phyloP scores from a whole-genome alignment of 129 eudicot genomes.

The Scalesia atractyloides region DNA sequence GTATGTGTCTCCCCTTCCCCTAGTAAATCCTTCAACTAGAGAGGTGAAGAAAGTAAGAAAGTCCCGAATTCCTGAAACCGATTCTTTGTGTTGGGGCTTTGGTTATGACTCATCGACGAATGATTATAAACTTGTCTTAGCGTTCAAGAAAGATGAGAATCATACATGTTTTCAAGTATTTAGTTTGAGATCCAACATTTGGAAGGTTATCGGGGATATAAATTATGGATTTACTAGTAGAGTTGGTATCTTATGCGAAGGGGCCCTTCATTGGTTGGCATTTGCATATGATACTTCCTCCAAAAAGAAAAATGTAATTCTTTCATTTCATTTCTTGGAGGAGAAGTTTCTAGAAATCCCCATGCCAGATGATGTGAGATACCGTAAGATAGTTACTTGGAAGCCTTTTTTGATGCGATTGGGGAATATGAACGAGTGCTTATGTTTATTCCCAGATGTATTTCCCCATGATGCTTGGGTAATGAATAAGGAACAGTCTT shows the following conservation, averaged over 20 bases:
- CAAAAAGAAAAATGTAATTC: too few species aligned
- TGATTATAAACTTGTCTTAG: slow-evolving; percentile 28
- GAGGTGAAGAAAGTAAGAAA: slow-evolving; percentile 17
- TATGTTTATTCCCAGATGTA: too few species aligned
- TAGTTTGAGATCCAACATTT: slow-evolving; percentile 21
- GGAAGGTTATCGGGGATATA: slow-evolving; percentile 26
- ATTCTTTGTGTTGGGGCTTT: slow-evolving; percentile 16
- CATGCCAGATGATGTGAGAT: too few species aligned
- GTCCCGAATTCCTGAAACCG: background rate
- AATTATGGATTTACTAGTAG: background rate
- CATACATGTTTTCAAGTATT: slow-evolving; percentile 15
- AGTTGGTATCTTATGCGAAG: background rate
- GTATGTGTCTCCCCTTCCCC: slow-evolving; percentile 5
- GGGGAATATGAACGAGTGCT: too few species aligned
- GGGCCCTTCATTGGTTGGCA: slow-evolving; percentile 20
- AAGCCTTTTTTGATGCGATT: too few species aligned
- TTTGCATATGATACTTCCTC: background rate
- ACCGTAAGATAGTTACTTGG: too few species aligned
- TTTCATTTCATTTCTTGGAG: too few species aligned
- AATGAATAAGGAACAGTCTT: slow-evolving; percentile 2
- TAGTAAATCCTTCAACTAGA: slow-evolving; percentile 26
- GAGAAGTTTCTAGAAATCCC: too few species aligned
- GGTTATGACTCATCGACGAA: slow-evolving; percentile 28
- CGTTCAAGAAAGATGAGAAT: background rate
- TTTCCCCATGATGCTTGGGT: too few species aligned